A percentile compares a stretch with the other conserved stretches of the same genome.
These are phyloP conservation scores for Starmerella apis DNA, from an alignment of 805 yeast genomes.

Conservation along the genomic window DNA sequence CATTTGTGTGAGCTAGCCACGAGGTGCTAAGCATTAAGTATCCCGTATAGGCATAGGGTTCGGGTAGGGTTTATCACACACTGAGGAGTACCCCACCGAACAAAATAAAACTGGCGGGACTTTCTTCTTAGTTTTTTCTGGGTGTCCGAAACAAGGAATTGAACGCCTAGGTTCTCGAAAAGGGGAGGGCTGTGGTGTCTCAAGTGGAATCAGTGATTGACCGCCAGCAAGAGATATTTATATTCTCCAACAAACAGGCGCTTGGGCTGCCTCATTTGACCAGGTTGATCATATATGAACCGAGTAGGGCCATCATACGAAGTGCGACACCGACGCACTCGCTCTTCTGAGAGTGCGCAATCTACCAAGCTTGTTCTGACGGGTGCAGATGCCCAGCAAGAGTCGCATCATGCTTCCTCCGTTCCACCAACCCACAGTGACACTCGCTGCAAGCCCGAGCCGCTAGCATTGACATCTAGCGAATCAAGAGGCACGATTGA, in stretches of 20 bases:
- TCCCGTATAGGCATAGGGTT: neutral
- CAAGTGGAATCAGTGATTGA: neutral
- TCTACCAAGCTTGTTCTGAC: neutral
- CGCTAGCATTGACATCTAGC: neutral
- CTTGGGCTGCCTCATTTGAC: neutral
- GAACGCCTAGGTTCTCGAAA: neutral
- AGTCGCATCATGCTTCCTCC: neutral
- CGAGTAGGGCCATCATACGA: constrained; percentile 3
- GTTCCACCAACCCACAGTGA: neutral
- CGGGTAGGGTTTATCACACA: neutral
- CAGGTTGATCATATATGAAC: neutral
- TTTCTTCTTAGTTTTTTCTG: neutral
- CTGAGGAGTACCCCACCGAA: constrained; percentile 4
- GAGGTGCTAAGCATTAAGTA: neutral
- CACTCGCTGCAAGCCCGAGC: constrained; percentile 2
- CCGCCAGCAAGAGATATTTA: neutral
- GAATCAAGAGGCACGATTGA: constrained; percentile 1
- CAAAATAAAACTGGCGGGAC: neutral
- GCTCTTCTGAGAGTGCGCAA: neutral
- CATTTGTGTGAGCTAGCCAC: neutral
- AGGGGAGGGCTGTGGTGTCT: neutral
- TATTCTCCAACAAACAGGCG: neutral
- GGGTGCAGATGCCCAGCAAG: neutral
- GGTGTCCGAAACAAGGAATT: neutral
- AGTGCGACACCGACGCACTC: constrained; percentile 5